Conservation (phyloP, 2,329 filamentous ascomycete genomes). For the Fusarium annulatum region DNA sequence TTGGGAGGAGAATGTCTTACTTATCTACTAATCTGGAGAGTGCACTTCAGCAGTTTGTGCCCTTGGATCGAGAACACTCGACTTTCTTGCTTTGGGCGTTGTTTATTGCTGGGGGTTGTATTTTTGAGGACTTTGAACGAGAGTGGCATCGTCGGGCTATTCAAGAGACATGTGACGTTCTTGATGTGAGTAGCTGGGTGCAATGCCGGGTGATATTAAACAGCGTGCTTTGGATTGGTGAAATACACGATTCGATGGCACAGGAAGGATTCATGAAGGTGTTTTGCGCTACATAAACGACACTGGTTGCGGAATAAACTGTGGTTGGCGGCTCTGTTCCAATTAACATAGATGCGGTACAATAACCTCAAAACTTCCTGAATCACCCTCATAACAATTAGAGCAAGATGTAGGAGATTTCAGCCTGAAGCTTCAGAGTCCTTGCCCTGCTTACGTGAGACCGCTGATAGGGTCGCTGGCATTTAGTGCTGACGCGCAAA, state of each 20-base stretch:
- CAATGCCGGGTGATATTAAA: accelerated
- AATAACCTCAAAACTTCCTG: too few relatives aligned
- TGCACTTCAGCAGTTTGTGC: accelerated
- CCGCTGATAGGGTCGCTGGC: accelerated
- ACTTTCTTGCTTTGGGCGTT: background rate
- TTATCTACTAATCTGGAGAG: accelerated
- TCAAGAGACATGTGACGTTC: accelerated
- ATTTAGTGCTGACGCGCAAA: background rate
- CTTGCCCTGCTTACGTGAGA: background rate
- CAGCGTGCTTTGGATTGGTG: accelerated
- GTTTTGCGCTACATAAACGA: background rate
- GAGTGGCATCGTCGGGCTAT: background rate
- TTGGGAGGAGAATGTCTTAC: background rate
- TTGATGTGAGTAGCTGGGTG: accelerated
- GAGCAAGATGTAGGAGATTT: too few relatives aligned
- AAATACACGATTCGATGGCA: accelerated
- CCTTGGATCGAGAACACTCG: accelerated
- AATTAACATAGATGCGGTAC: too few relatives aligned
- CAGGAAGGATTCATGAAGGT: background rate
- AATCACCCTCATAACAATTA: too few relatives aligned
- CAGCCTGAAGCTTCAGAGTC: background rate
- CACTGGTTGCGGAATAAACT: too few relatives aligned
- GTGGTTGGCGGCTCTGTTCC: too few relatives aligned
- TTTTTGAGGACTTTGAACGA: background rate
- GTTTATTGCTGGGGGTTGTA: accelerated